Conservation (phyloP, 139 green algal genomes). For the Coelastrella sp. region DNA sequence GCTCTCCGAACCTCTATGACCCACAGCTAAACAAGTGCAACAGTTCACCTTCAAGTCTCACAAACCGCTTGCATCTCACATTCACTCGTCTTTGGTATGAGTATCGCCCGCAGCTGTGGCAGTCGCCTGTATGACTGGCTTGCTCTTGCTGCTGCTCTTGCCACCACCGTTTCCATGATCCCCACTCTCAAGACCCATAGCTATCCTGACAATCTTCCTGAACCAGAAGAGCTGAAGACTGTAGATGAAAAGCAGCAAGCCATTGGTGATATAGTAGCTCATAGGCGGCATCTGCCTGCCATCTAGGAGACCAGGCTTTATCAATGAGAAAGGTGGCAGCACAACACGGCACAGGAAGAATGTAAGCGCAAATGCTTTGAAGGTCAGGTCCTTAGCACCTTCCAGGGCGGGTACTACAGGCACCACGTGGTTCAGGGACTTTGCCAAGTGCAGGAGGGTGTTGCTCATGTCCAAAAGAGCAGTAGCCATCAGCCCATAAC, state of each 20-base stretch:
- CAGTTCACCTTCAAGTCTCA: no score
- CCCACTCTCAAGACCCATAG: neutral
- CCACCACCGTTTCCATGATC: neutral
- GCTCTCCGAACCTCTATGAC: no score
- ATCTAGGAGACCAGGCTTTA: slow-evolving; percentile 45
- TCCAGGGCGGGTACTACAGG: slow-evolving; percentile 5
- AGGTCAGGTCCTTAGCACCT: slow-evolving; percentile 28
- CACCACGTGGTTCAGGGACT: slow-evolving; percentile 51
- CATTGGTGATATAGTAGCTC: slow-evolving; percentile 51
- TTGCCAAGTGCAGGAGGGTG: slow-evolving; percentile 67
- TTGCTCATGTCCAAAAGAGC: slow-evolving; percentile 63
- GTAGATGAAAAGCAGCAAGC: slow-evolving; percentile 59
- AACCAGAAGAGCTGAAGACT: slow-evolving; percentile 66
- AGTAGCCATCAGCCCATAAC: slow-evolving; percentile 57
- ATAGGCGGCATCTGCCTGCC: slow-evolving; percentile 45
- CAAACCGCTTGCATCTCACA: no score
- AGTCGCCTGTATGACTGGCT: neutral
- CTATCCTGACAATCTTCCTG: slow-evolving; percentile 58
- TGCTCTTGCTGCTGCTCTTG: neutral
- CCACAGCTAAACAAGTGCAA: no score
- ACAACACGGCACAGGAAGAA: slow-evolving; percentile 53
- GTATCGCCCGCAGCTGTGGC: neutral
- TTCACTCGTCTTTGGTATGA: no score
- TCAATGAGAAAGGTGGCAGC: slow-evolving; percentile 33
- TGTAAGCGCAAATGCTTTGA: slow-evolving; percentile 55